Evolutionary conservation across 2,329 filamentous ascomycete species (phyloP), one percentile per base, ranked within the genome.

Genomic region (Fusarium dimerum): DNA sequence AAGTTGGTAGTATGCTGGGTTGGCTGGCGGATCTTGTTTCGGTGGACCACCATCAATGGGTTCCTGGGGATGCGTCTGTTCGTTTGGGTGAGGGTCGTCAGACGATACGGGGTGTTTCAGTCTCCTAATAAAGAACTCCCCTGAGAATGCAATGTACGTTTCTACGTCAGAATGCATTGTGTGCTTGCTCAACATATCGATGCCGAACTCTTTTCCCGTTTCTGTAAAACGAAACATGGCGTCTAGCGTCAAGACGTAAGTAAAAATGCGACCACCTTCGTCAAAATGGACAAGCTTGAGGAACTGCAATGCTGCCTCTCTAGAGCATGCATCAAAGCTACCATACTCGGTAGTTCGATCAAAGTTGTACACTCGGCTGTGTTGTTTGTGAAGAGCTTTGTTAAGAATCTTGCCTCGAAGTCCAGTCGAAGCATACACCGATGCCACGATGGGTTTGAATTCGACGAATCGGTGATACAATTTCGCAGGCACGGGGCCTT

Each of bases 81-180:
- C 65, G 2, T 68, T 52, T 0, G 77, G 76, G 13, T 80, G 63
- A 1, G 72, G 68, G 15, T 77, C 74, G 9, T 76, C 72, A 2
- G 71, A 70, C 8, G 71, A 69, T 29, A 77, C 71, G 0, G 79
- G 76, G 13, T 78, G 76, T 47, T 79, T 71, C 26, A 90, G 78
- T 3, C 88, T 82, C 13, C 91, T 84, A 56, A 97, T 81, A 69
- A 97, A 94, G 71, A 97, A 97, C 68, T 97, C 93, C 40, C 93
- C 93, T 1, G 89, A 91, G 68, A 87, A 97, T 18, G 92, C 93
- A 58, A 97, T 90, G 69, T 96, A 96, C 2, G 90, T 88, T 36
- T 86, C 89, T 2, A 96, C 92, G 70, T 97, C 87, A 59, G 90
- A 93, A 74, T 97, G 93, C 91, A 97, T 96, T 40, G 91, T 96